Base-by-base conservation (phyloP, 768 basidiomycete species). In the Suillus fuscotomentosus region DNA sequence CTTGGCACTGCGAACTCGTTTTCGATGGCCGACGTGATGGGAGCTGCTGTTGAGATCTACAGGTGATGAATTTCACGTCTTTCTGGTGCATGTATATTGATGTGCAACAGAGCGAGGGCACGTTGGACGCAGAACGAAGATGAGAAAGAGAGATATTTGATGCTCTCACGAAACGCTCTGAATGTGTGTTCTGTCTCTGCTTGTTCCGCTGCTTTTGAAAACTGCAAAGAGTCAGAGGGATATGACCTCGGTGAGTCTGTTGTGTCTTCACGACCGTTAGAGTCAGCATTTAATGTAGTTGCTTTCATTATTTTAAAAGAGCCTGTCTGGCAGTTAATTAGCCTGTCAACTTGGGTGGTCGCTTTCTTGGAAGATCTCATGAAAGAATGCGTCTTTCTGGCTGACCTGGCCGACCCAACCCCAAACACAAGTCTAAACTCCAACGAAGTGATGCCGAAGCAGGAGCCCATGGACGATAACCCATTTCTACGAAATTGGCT, bases 281-380 rank as follows among this genome's bases (percentile, higher is more conserved):
- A 27, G 27, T 34, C 50, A 36, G 54, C 63, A 65, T 70, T 55
- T 5, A 41, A 20, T 50, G 64, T 60, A 69, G 36, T 8, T 11
- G 48, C 48, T 36, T 61, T 63, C 34, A 17, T 27, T 54, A 10
- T 34, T 53, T 34, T 10, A 6, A 54, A 54, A 94, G 91, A 86
- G 61, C 85, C 88, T 42, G 82, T 86, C 34, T 93, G 92, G 92
- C 87, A 89, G 66, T 80, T 93, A 15, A 83, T 87, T 54, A 84
- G 82, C 10, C 70, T 92, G 54, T 84, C 83, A 1, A 77, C 76
- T 9, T 94, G 90, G 90, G 72, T 85, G 51, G 76, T 91, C 34
- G 75, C 76, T 41, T 87, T 91, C 67, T 66, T 87, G 22, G 89
- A 90, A 71, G 83, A 76, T 60, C 72, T 94, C 5, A 72, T 92